Conservation (phyloP, 192 early-diverging fungal genomes). For the Spinellus fusiger region DNA sequence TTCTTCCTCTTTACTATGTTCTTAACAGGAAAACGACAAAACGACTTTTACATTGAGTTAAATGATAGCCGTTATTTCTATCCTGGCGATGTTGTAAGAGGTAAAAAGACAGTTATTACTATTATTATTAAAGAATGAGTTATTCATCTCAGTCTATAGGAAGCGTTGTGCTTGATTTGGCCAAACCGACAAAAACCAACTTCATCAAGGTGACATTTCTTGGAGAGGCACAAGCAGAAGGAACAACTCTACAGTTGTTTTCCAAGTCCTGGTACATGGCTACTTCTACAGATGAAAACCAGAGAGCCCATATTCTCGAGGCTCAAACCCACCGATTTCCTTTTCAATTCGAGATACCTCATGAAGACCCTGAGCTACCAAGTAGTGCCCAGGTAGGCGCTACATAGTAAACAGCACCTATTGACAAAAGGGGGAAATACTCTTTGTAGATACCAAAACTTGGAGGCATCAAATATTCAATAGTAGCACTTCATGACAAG, state of each 20-base stretch:
- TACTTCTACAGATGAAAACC: neutral
- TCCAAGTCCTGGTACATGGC: neutral
- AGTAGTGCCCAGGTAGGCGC: neutral
- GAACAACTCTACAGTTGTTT: neutral
- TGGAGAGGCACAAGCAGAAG: neutral
- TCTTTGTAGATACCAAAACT: neutral
- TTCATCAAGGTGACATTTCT: slow-evolving; percentile 1
- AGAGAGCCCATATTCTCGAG: slow-evolving; percentile 2
- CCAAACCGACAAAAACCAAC: slow-evolving; percentile 11
- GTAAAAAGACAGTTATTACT: slow-evolving; percentile 1
- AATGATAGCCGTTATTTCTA: neutral
- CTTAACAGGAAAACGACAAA: neutral
- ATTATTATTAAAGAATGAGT: neutral
- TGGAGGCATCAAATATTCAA: neutral
- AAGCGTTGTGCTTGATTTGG: slow-evolving; percentile 3
- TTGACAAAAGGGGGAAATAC: neutral
- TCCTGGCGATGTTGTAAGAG: slow-evolving; percentile 10
- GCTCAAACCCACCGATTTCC: slow-evolving; percentile 9
- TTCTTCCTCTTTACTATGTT: neutral
- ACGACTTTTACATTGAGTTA: slow-evolving; percentile 13
- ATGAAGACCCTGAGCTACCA: neutral
- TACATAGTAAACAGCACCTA: neutral
- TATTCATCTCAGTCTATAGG: neutral
- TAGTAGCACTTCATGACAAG: slow-evolving; percentile 1
- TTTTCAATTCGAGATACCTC: slow-evolving; percentile 8